A percentile compares a stretch with the other conserved stretches of the same genome.
These are phyloP conservation scores for Jatropha curcas DNA, from an alignment of 345 rosid genomes.

Conservation along the genomic window DNA sequence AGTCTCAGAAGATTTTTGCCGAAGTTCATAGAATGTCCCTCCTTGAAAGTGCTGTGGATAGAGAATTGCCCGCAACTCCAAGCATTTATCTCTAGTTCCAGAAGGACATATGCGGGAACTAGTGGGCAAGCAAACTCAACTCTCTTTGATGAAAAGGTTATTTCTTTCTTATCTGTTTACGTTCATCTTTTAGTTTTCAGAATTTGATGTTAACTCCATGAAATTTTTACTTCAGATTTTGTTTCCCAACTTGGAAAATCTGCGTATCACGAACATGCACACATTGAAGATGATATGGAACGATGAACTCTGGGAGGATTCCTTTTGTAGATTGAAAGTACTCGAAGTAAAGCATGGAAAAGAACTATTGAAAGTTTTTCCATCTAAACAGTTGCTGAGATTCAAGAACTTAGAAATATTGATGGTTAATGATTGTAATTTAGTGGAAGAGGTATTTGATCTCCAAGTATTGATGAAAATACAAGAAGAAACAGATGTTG, in stretches of 20 bases:
- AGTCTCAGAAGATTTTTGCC: conserved; percentile 1
- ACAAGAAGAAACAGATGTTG: not conserved
- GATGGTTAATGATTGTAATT: not conserved
- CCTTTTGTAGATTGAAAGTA: conserved; percentile 16
- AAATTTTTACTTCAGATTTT: conserved; percentile 17
- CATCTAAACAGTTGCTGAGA: conserved; percentile 1
- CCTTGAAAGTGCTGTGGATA: not conserved
- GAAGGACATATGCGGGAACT: not conserved
- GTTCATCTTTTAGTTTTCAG: too few relatives aligned
- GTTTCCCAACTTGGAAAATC: conserved; percentile 24
- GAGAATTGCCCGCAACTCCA: conserved; percentile 4
- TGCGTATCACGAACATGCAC: conserved; percentile 15
- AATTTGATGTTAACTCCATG: not conserved
- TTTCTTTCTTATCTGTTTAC: not conserved
- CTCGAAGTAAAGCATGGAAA: not conserved
- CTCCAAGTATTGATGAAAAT: not conserved
- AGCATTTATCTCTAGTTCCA: not conserved
- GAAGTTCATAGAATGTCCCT: conserved; percentile 8
- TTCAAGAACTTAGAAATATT: not conserved
- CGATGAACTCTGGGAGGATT: conserved; percentile 12
- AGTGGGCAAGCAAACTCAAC: not conserved
- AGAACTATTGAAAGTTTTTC: conserved; percentile 8
- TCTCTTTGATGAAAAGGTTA: conserved; percentile 18
- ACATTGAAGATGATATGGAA: conserved; percentile 26
- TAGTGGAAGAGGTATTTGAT: conserved; percentile 22